Evolutionary conservation across 106 monocot genomes (phyloP), one percentile per base, ranked within the genome.

Genomic region (Acorus gramineus): DNA sequence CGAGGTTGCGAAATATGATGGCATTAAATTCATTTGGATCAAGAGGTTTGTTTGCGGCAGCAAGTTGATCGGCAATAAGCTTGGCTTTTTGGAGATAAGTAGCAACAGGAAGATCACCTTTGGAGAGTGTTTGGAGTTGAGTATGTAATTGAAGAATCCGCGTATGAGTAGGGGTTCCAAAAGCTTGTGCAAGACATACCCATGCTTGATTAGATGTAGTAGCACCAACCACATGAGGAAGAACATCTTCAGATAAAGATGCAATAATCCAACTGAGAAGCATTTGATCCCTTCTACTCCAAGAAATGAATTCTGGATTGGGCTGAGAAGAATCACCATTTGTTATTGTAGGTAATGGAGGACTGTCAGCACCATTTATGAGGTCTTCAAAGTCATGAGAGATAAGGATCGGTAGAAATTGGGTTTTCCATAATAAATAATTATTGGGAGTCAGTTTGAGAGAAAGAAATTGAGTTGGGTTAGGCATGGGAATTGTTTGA

Each of bases 201-300:
- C 60, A 61, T 7, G 13, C 42, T 43, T 7, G 42, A 61, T 6
- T 4, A 11, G 60, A 61, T 7, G 60, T 7, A 3, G 28, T 4
- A 6, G 45, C 3, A 7, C 12, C 60, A 46, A 61, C 42, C 7
- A 61, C 42, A 42, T 44, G 44, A 4, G 60, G 60, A 8, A 61
- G 60, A 61, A 61, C 60, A 3, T 61, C 60, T 44, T 61, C 60
- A 42, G 42, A 61, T 6, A 61, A 46, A 61, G 60, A 61, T 8
- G 60, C 12, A 61, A 61, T 42, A 42, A 61, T 6, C 60, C 60
- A 61, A 11, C 42, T 44, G 0, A 61, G 42, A 5, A 61, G 5
- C 42, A 61, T 3, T 4, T 61, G 60, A 44, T 61, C 60, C 12
- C 44, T 14, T 42, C 4, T 7, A 46, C 4, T 0, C 60, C 60